Base-by-base conservation (phyloP, 2,329 filamentous ascomycete species). In the Xylaria multiplex region DNA sequence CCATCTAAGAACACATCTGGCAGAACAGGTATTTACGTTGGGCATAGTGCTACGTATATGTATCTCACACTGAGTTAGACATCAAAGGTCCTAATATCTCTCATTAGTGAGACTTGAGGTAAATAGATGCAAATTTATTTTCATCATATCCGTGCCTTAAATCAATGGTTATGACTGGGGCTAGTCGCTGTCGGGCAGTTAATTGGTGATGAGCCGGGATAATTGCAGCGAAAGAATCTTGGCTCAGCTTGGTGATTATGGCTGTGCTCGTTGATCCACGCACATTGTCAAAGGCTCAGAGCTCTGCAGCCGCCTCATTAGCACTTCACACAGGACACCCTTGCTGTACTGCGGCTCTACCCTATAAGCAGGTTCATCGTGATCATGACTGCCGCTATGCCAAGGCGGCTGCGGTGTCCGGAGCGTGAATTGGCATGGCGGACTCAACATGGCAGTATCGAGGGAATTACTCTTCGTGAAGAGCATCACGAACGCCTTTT, bases 171-270 rank as follows among this genome's bases (percentile, higher is more conserved):
- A 24, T 54, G 32, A 35, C n/a, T 22, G 6, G 19, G 35, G 54
- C n/a, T 64, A 22, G 30, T 55, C 32, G 30, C 52, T n/a, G 6
- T 37, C 14, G 22, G 52, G 52, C 35, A 30, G 19, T 55, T 24
- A 22, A 40, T 7, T 27, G n/a, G 52, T 55, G 19, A 19, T 43
- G 46, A 45, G 24, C 35, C 24, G 7, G 4, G 35, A 11, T 50
- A 1, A 8, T 22, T 37, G 19, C 22, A 14, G 22, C 49, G 3
- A 32, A 60, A 2, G 37, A 52, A 52, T 43, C 66, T 68, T 68
- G 66, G 62, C 66, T 68, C 59, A 62, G 59, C 62, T 63, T 37
- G 19, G 35, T 37, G 14, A 60, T 48, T n/a, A 68, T 65, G 66
- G 66, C 66, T 68, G 58, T 63, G 66, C 45, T 35, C 42, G 11